Base-by-base conservation (phyloP, 2,329 filamentous ascomycete species). In the Diaporthe sp. region DNA sequence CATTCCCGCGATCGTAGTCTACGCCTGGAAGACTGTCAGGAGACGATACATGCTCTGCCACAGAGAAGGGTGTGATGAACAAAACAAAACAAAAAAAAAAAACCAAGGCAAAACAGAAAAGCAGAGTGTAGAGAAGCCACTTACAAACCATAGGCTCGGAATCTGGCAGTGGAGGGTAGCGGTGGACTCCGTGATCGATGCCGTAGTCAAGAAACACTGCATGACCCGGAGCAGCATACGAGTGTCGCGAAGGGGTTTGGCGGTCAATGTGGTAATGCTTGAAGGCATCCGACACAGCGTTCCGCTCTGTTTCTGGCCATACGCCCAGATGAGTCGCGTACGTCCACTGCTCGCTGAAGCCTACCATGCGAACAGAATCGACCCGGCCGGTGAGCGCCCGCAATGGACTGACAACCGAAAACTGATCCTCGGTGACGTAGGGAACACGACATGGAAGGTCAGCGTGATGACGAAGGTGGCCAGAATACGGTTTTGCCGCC, bases 351-450 rank as follows among this genome's bases (percentile, higher is more conserved):
- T 83, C 79, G 73, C 77, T 79, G 75, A 86, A 85, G 2, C 84
- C 84, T 30, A 80, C 83, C 72, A 86, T 80, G 25, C 84, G 81
- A 9, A 82, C 74, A 0, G 82, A 82, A 45, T 78, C 74, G 58
- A 85, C 71, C 1, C 80, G 77, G 7, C 79, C 82, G 15, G 75
- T 77, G 2, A 86, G 80, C 1, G 72, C 76, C 6, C 80, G 42
- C 4, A 86, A 75, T 25, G 78, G 78, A 61, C 82, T 79, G 75
- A 81, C 84, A 22, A 84, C 78, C 13, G 71, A 17, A 33, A 85
- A 79, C 50, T 80, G 77, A 2, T 77, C 74, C 25, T 84, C 80
- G 12, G 81, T 79, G 45, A 83, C 84, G 75, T 81, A 84, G 10
- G 78, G 75, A 2, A 72, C 72, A 28, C 72, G 74, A 35, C 75